Conservation (phyloP, 208 protist genomes). For the Naegleria lovaniensis region DNA sequence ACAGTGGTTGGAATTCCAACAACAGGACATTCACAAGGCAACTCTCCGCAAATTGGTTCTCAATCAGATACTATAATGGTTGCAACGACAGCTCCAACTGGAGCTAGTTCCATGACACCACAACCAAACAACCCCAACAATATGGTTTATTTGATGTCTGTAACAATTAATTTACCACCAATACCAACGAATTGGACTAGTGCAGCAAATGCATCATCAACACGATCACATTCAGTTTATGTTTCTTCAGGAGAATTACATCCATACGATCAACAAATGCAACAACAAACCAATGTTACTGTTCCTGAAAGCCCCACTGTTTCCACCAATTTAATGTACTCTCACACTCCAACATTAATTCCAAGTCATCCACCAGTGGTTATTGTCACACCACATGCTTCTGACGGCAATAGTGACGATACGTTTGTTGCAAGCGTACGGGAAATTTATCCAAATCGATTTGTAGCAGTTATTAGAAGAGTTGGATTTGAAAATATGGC, state of each 20-base stretch:
- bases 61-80: neutral
- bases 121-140: neutral
- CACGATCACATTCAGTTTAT: neutral
- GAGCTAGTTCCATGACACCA: neutral
- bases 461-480: constrained; percentile 14
- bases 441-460: constrained; percentile 20
- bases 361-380: neutral
- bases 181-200: neutral
- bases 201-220: neutral
- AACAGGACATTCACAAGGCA: neutral
- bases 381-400: constrained; percentile 15
- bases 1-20: neutral
- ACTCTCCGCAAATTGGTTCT: neutral
- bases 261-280: neutral
- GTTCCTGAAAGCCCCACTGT: neutral
- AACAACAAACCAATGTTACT: neutral
- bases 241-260: neutral
- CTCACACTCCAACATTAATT: neutral
- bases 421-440: neutral
- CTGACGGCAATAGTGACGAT: neutral
- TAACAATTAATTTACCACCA: constrained; percentile 11
- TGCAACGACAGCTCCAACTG: neutral
- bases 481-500: neutral
- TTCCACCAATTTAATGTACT: neutral
- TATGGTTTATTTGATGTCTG: constrained; percentile 3